Evolutionary conservation across 1,284 basidiomycete species (phyloP), one percentile per base, ranked within the genome.

Genomic region (Microbotryomycetes sp.): DNA sequence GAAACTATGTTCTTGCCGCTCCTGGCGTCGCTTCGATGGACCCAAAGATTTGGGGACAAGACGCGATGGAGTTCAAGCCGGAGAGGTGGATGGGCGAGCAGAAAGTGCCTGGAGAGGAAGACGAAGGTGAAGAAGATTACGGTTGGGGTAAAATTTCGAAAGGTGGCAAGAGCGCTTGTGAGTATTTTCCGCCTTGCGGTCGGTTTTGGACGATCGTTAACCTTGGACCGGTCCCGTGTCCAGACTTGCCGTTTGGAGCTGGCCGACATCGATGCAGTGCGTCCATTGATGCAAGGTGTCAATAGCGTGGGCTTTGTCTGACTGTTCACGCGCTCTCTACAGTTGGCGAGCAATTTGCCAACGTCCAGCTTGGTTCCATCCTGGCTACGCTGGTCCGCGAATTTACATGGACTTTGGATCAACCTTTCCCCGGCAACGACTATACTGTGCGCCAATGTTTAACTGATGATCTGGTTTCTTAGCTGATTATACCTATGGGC

Each of bases 331-430:
- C n/a, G n/a, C n/a, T 16, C 13, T n/a, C 15, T 16, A 2, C 24
- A 52, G 50, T 96, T 68, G 92, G 92, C 67, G 92, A 96, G 78
- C 89, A 91, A 83, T 98, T 97, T 73, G 96, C 96, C 16, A 94
- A 97, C 75, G 77, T 97, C 58, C 96, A 99, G 77, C 80, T 98
- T 27, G 88, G 91, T 49, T 86, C 86, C 5, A 81, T 98, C 73
- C 78, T 98, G 64, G 76, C 85, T 7, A 89, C 86, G 11, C 75
- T 98, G 62, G 78, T 97, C 45, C 85, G 93, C 57, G 78, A 82
- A 61, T 79, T 89, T 64, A 88, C 90, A 74, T 74, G 97, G 74
- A 81, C 81, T 57, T 78, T 96, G 45, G 85, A 81, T 46, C 76
- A 78, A 41, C 79, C 62, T 7, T 74, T 98, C 64, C 92, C 96